A percentile compares a stretch with the other conserved stretches of the same genome.
These are phyloP conservation scores for Nakazawaea wickerhamii DNA, from an alignment of 805 yeast genomes.

Conservation along the genomic window DNA sequence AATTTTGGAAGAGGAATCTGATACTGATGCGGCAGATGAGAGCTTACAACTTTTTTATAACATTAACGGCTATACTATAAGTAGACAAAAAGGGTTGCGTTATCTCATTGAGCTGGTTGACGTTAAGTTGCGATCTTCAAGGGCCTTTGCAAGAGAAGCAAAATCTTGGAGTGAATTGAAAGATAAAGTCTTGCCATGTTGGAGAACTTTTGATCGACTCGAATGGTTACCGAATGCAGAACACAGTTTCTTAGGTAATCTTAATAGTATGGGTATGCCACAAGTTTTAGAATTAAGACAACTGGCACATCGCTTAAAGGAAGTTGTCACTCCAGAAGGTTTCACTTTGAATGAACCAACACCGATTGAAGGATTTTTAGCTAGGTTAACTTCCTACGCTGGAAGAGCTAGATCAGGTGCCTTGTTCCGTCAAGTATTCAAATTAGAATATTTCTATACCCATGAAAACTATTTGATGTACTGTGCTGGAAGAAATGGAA, in stretches of 20 bases:
- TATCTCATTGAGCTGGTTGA: conserved; percentile 34
- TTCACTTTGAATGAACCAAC: conserved; percentile 47
- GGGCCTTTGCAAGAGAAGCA: not conserved
- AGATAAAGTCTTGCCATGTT: conserved; percentile 44
- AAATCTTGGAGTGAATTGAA: conserved; percentile 22
- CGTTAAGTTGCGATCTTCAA: conserved; percentile 23
- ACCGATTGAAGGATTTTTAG: conserved; percentile 79
- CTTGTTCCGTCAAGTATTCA: conserved; percentile 36
- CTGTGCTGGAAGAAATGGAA: conserved; percentile 45
- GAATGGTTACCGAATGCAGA: conserved; percentile 58
- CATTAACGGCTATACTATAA: conserved; percentile 21
- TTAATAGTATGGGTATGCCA: conserved; percentile 37
- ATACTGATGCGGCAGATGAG: not conserved
- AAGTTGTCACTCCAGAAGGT: conserved; percentile 19
- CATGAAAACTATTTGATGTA: conserved; percentile 57
- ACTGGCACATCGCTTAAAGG: conserved; percentile 33
- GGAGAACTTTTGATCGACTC: conserved; percentile 66
- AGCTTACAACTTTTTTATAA: not conserved
- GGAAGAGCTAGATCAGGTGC: conserved; percentile 32
- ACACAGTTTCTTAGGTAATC: conserved; percentile 35
- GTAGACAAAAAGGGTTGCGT: conserved; percentile 27
- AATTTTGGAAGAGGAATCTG: conserved; percentile 12
- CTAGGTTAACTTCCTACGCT: conserved; percentile 44
- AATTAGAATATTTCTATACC: conserved; percentile 59
- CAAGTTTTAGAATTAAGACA: conserved; percentile 60